Conservation (phyloP, 805 yeast genomes). For the Groenewaldozyma salmanticensis region DNA sequence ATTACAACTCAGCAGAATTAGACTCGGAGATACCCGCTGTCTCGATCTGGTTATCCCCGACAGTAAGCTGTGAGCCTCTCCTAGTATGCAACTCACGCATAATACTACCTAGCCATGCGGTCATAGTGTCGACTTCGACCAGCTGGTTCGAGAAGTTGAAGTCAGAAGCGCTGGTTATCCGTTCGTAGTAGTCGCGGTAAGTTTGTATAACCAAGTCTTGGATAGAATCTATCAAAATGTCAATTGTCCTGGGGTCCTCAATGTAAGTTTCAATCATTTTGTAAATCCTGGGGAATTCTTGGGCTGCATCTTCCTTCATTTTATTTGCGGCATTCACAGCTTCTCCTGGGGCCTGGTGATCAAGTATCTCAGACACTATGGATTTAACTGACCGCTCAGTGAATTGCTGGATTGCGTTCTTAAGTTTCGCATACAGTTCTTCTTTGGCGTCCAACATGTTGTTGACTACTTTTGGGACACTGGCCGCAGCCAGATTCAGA, state of each 20-base stretch:
- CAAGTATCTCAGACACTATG: slow-evolving; percentile 39
- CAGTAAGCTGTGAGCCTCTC: neutral
- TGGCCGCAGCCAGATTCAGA: slow-evolving; percentile 47
- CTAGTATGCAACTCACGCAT: neutral
- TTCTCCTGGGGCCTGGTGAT: slow-evolving; percentile 12
- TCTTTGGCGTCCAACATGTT: slow-evolving; percentile 70
- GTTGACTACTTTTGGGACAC: slow-evolving; percentile 70
- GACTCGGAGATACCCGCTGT: too few species aligned
- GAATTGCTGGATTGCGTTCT: slow-evolving; percentile 59
- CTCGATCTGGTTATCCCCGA: too few species aligned
- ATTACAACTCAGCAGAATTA: too few species aligned
- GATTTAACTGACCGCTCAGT: slow-evolving; percentile 46
- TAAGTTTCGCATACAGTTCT: slow-evolving; percentile 66
- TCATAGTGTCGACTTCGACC: neutral
- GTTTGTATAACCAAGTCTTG: slow-evolving; percentile 49
- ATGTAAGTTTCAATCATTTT: slow-evolving; percentile 45
- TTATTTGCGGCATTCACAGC: slow-evolving; percentile 6
- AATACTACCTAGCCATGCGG: neutral
- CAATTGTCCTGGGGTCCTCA: slow-evolving; percentile 42
- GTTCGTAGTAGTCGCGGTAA: slow-evolving; percentile 45
- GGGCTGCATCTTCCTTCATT: slow-evolving; percentile 32
- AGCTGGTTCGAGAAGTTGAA: neutral
- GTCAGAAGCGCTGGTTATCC: neutral
- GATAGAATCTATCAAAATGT: slow-evolving; percentile 51
- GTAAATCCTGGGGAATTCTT: slow-evolving; percentile 48